A percentile compares a stretch with the other conserved stretches of the same genome.
Conservation (phyloP, 169 alveolate species). For the Plasmodium blacklocki region DNA sequence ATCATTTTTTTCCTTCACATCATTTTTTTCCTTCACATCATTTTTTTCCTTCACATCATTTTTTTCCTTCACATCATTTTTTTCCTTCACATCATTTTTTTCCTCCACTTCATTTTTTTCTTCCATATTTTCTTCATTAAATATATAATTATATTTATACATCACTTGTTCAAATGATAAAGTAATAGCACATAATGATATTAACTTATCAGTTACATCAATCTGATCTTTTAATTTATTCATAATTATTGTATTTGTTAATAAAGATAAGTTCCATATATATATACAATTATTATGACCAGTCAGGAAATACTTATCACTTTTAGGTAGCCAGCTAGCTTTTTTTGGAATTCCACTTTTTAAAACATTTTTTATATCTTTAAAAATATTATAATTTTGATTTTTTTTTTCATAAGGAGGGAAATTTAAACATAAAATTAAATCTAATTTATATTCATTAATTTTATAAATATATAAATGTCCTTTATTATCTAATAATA, state of each 20-base stretch:
- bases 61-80: not conserved
- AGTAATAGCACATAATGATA: slow-evolving; percentile 43
- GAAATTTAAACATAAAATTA: slow-evolving; percentile 40
- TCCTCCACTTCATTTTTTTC: not conserved
- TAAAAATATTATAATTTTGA: not conserved
- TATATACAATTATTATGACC: slow-evolving; percentile 68
- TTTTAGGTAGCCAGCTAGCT: slow-evolving; percentile 76
- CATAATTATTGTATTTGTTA: slow-evolving; percentile 25
- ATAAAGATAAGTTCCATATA: slow-evolving; percentile 45
- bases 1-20: too few relatives aligned
- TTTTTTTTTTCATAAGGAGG: slow-evolving; percentile 42
- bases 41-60: not conserved
- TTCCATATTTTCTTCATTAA: not conserved
- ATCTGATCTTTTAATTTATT: slow-evolving; percentile 35
- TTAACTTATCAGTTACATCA: slow-evolving; percentile 32
- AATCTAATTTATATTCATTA: slow-evolving; percentile 62
- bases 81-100: not conserved
- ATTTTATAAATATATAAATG: slow-evolving; percentile 63
- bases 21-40: not conserved
- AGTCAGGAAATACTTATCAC: slow-evolving; percentile 55
- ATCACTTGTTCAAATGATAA: slow-evolving; percentile 30
- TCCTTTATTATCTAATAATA: slow-evolving; percentile 58
- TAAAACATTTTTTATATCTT: slow-evolving; percentile 3
- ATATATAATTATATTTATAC: slow-evolving; percentile 28
- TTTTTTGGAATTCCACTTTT: slow-evolving; percentile 45